Evolutionary conservation across 345 rosid genomes (phyloP), one percentile per base, ranked within the genome.

Genomic region (Dipteronia sinensis): DNA sequence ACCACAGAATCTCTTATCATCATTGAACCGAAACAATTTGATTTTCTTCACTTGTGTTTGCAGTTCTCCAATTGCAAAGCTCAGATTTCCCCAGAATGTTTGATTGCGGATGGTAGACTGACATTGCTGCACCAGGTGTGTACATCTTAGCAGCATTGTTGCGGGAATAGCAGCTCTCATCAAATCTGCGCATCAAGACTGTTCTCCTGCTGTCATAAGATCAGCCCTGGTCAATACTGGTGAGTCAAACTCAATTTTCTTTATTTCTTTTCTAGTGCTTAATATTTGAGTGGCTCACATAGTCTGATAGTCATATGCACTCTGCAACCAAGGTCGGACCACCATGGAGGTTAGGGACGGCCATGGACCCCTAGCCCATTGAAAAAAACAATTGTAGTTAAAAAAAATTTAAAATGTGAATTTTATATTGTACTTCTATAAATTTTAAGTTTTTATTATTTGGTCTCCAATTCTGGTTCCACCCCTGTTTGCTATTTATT

Each of bases 111-210:
- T 53, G 69, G 44, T 77, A 84, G 87, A 83, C 87, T 16, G 85
- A 84, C 66, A 55, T 85, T 53, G 83, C 66, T 9, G 85, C 83
- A 38, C 87, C 83, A 17, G 85, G 85, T 8, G 85, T 82, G 65
- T 81, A 82, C 77, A 85, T 85, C 74, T 77, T 85, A 80, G 80
- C 15, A 72, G 65, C 73, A 56, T 22, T 77, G 85, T 87, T 9
- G 77, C 89, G 12, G 92, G 92, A 55, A 85, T 90, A 12, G 89
- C 86, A 17, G 88, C 90, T 67, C 88, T 90, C 77, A 84, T 92
- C 66, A 90, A 75, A 81, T 79, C 87, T 34, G 40, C 75, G 19
- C 92, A 88, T 74, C 83, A 84, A 27, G 67, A 79, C 22, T 90
- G 94, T 87, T 88, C 94, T 71, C 88, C 89, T 2, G 87, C 89